Evolutionary conservation across 2,329 filamentous ascomycete species (phyloP).

Genomic region (Xylaria sp.): DNA sequence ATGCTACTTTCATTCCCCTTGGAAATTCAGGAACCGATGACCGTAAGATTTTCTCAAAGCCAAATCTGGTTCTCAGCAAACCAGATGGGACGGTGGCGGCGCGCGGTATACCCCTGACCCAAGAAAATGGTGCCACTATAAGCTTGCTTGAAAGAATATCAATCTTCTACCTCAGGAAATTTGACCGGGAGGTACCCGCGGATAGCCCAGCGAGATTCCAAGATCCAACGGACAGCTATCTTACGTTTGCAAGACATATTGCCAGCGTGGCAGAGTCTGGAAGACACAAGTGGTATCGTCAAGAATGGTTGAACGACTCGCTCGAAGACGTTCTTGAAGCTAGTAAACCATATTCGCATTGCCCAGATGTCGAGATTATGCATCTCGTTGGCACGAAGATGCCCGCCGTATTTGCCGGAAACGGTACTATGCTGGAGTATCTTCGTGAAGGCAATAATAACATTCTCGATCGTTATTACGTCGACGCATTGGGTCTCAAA

Average conservation of each 20-base stretch:
- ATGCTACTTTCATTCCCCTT: conserved; percentile 5
- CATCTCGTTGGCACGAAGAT: conserved; percentile 36
- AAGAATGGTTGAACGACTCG: conserved; percentile 35
- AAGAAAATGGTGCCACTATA: not conserved
- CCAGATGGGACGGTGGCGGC: conserved; percentile 6
- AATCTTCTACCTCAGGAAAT: conserved; percentile 12
- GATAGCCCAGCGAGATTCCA: not conserved
- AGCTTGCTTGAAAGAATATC: conserved; percentile 10
- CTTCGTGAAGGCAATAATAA: conserved; percentile 28
- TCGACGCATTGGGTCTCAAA: conserved; percentile 12
- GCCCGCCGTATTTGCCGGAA: conserved; percentile 31
- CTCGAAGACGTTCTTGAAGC: conserved; percentile 20
- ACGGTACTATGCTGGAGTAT: conserved; percentile 38
- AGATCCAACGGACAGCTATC: conserved; percentile 22
- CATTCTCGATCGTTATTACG: conserved; percentile 36
- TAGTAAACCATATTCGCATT: conserved; percentile 1
- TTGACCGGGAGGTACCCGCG: not conserved
- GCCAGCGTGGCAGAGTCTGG: conserved; percentile 12
- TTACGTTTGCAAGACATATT: conserved; percentile 35
- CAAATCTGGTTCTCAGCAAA: not conserved
- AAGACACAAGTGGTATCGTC: conserved; percentile 15
- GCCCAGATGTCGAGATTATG: conserved; percentile 37
- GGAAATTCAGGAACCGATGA: conserved; percentile 2
- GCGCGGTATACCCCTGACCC: not conserved
- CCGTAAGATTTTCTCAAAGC: conserved; percentile 19